A percentile compares a stretch with the other conserved stretches of the same genome.
phyloP scores from a whole-genome alignment of 148 eudicot species.

The Nepenthes gracilis region DNA sequence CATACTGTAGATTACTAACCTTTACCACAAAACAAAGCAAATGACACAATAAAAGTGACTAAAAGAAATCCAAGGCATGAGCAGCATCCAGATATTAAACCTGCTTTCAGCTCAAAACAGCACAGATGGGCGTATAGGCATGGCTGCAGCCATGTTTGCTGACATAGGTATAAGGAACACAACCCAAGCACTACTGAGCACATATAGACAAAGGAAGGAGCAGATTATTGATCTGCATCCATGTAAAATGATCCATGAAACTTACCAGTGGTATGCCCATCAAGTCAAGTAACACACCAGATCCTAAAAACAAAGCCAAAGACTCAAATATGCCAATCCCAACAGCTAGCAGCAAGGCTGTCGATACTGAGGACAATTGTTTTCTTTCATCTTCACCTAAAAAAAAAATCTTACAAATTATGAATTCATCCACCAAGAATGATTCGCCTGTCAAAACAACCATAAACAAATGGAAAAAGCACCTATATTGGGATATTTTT shows the following conservation, averaged over 20 bases:
- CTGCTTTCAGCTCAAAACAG: neutral
- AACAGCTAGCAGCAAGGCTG: slow-evolving; percentile 69
- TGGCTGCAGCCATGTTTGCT: too few relatives aligned
- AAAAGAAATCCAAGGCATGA: too few relatives aligned
- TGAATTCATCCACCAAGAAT: neutral
- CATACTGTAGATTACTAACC: neutral
- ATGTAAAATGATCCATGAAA: neutral
- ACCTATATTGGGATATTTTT: slow-evolving; percentile 5
- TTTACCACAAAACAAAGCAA: too few relatives aligned
- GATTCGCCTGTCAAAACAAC: neutral
- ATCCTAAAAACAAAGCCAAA: slow-evolving; percentile 61
- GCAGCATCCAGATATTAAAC: neutral
- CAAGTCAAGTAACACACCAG: slow-evolving; percentile 66
- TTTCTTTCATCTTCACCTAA: slow-evolving; percentile 25
- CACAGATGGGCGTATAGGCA: too few relatives aligned
- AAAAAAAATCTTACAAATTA: neutral
- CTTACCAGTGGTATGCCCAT: slow-evolving; percentile 80
- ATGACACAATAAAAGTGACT: too few relatives aligned
- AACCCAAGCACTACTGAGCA: neutral
- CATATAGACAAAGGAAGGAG: neutral
- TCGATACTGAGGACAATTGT: slow-evolving; percentile 88
- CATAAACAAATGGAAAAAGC: neutral
- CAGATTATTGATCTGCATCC: neutral
- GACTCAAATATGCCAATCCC: slow-evolving; percentile 87
- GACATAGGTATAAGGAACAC: neutral